Evolutionary conservation across 139 green algal species (phyloP).

Genomic region (Nannochloris sp.): DNA sequence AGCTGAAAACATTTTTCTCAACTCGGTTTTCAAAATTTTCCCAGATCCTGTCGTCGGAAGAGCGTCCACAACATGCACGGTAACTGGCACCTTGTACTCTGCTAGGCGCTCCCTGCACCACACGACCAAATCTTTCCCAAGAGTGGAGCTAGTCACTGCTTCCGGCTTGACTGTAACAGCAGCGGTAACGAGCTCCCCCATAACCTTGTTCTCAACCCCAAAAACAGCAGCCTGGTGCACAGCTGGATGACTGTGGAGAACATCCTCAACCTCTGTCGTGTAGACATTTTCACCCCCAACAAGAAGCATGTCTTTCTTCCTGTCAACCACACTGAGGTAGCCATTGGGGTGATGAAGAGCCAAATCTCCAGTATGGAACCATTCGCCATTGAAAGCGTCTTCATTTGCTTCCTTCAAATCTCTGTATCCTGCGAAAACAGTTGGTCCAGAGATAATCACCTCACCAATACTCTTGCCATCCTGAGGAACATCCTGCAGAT

Average conservation of each 20-base stretch:
- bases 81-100: conserved; percentile 69
- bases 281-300: conserved; percentile 84
- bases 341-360: conserved; percentile 27
- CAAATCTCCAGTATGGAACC: conserved; percentile 74
- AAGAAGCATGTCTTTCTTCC: conserved; percentile 85
- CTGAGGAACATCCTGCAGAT: conserved; percentile 28
- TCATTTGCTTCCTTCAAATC: conserved; percentile 31
- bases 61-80: conserved; percentile 49
- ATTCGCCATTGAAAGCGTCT: conserved; percentile 44
- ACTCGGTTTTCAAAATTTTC: conserved; percentile 74
- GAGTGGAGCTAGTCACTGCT: not conserved
- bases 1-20: conserved; percentile 31
- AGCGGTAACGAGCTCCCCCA: conserved; percentile 54
- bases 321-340: conserved; percentile 76
- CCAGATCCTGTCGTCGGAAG: conserved; percentile 69
- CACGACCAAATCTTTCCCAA: conserved; percentile 37
- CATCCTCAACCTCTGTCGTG: conserved; percentile 76
- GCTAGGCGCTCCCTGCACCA: conserved; percentile 63
- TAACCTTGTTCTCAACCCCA: conserved; percentile 55
- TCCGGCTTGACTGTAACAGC: conserved; percentile 26
- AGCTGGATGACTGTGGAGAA: conserved; percentile 48
- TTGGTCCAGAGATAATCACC: conserved; percentile 57
- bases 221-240: conserved; percentile 70
- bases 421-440: conserved; percentile 65
- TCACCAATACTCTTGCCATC: conserved; percentile 49